Conservation (phyloP, 805 yeast species). For the Hermanozyma aechmeae region DNA sequence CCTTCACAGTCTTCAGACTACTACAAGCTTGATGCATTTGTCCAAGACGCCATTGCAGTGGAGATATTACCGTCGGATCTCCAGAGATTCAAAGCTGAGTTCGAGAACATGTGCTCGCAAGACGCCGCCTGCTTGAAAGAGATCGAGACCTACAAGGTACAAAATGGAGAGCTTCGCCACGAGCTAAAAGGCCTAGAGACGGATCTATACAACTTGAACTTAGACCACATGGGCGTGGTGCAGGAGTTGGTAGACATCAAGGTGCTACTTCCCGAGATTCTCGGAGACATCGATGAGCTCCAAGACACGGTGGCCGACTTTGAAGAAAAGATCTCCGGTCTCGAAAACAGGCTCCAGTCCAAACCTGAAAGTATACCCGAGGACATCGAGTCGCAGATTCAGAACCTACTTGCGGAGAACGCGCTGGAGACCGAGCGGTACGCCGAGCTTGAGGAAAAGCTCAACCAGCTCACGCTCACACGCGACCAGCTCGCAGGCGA, state of each 20-base stretch:
- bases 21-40: constrained; percentile 67
- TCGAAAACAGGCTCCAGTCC: constrained; percentile 28
- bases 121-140: constrained; percentile 62
- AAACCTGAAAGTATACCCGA: constrained; percentile 20
- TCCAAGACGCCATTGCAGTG: constrained; percentile 67
- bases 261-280: constrained; percentile 61
- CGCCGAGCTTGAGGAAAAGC: constrained; percentile 30
- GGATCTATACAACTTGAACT: constrained; percentile 57
- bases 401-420: constrained; percentile 23
- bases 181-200: constrained; percentile 69
- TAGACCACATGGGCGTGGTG: constrained; percentile 80
- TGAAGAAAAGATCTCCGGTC: constrained; percentile 24
- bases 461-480: constrained; percentile 16
- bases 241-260: constrained; percentile 80
- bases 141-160: constrained; percentile 45
- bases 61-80: constrained; percentile 66
- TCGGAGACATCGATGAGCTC: constrained; percentile 65
- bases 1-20: constrained; percentile 7
- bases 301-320: constrained; percentile 30
- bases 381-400: constrained; percentile 27
- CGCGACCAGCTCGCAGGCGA: constrained; percentile 16
- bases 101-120: constrained; percentile 55
- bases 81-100: constrained; percentile 64
- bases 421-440: constrained; percentile 30
- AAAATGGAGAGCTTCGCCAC: constrained; percentile 64